Base-by-base conservation (phyloP, 768 basidiomycete species). In the Xanthoconium purpureum region DNA sequence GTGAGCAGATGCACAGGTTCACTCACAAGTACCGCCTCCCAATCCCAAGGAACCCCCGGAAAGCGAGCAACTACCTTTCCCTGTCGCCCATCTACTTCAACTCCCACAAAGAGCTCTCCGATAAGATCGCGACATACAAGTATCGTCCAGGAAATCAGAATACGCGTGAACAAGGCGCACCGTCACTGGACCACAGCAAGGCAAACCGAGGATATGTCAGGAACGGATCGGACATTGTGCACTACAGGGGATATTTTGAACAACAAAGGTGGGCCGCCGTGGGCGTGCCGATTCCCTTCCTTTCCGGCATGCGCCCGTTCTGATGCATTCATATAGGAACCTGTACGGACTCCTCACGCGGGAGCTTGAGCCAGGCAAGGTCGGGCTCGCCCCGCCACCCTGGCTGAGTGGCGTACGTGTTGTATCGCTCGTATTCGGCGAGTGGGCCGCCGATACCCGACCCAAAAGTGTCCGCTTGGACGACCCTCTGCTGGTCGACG, bases 71-170 rank as follows among this genome's bases (percentile, higher is more conserved):
- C 10, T 80, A 79, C 52, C 69, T 74, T 29, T 81, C 80, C 0
- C 59, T 83, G 9, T 82, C 81, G 0, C 81, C 81, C 1, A 78
- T 82, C 35, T 64, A 70, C 42, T 83, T 83, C 50, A 15, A 48
- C 46, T 62, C 58, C 8, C 18, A 17, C 5, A 48, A 66, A 0
- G 73, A 75, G 17, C 64, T 83, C 11, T 47, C 60, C 1, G 71
- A 70, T 39, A 82, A 78, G 58, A 58, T 82, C 3, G 58, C 65
- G 11, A 63, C 61, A 3, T 69, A 80, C 51, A 77, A 73, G 47
- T 73, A 74, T 7, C 77, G 75, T 45, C 57, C 66, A 0, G 67
- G 67, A 14, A 75, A 78, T 56, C 68, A 71, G 18, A 67, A 71
- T 30, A 42, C 64, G 14, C 52, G 58, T 5, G 0, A 67, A 61